A percentile compares a stretch with the other conserved stretches of the same genome.
Conservation (phyloP, 2,329 filamentous ascomycete genomes). For the Colletotrichum higginsianum region DNA sequence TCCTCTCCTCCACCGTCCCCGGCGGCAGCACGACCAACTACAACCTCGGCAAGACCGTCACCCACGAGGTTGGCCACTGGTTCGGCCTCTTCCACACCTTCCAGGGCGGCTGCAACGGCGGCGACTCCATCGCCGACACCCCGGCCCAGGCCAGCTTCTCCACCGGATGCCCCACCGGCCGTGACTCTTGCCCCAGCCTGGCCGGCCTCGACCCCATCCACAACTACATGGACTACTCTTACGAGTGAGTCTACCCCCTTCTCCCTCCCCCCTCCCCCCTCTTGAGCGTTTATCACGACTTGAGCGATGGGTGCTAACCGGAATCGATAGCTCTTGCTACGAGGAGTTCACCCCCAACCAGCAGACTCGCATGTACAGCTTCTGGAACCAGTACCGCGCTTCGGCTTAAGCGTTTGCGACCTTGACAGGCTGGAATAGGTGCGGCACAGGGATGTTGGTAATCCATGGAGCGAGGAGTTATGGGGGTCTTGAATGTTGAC, state of each 20-base stretch:
- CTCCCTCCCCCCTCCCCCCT: too few species aligned
- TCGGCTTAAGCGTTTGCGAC: constrained; percentile 13
- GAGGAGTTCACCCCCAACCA: constrained; percentile 62
- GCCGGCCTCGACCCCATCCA: constrained; percentile 54
- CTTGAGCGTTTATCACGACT: not conserved
- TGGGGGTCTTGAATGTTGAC: not conserved
- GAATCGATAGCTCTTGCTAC: constrained; percentile 56
- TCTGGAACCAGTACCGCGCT: constrained; percentile 56
- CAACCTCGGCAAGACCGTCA: constrained; percentile 51
- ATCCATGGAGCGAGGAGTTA: not conserved
- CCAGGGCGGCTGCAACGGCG: constrained; percentile 56
- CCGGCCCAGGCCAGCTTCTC: constrained; percentile 53
- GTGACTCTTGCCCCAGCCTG: constrained; percentile 53
- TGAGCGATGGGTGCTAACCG: constrained; percentile 44
- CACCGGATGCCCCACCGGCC: constrained; percentile 54
- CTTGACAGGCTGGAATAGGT: too few species aligned
- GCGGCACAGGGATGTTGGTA: not conserved
- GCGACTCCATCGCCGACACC: constrained; percentile 59
- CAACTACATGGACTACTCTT: constrained; percentile 59
- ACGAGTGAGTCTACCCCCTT: constrained; percentile 53
- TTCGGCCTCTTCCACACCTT: constrained; percentile 65
- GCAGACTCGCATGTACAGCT: constrained; percentile 56
- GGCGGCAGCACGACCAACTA: constrained; percentile 54
- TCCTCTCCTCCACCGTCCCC: constrained; percentile 55
- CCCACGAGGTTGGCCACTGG: constrained; percentile 65